Evolutionary conservation across 1,284 basidiomycete genomes (phyloP), one percentile per base, ranked within the genome.

Genomic region (Cryptococcus amylolentus): DNA sequence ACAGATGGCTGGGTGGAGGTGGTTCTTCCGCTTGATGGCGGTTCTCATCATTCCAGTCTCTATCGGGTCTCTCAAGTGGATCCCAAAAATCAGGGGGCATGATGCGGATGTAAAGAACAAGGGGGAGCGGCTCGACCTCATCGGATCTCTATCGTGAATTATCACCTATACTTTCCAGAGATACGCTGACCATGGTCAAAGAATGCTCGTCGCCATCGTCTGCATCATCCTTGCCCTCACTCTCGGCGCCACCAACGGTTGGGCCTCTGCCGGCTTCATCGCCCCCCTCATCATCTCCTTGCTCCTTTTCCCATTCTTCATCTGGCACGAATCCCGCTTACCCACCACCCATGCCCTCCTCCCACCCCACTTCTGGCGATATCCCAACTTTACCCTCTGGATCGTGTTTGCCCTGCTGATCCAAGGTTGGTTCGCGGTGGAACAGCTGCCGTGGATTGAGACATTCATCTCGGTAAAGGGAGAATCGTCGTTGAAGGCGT

Each of bases 11-110:
- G 10, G 62, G 51, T 62, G 70, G 69, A 41, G 59, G 38, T 64
- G 76, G 75, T 67, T 78, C 69, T 66, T 79, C 66, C 31, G 67
- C 48, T 12, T 77, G 62, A 27, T 79, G 62, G 52, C 75, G 59
- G 58, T 69, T 58, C 20, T 61, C n/a, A 51, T 60, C 42, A 20
- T 62, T 5, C 55, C 64, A 9, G 40, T 57, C 10, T 44, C 59
- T 6, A 5, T 66, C 6, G 52, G 58, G 41, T 65, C 62, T 35
- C 46, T 63, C 20, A 55, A 45, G 18, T 54, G 60, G 44, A 58
- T 68, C 44, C 67, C 66, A 10, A 60, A 60, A 28, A 52, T 51
- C 40, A 44, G 42, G n/a, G 58, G 59, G 31, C 54, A 44, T 43
- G 44, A 45, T 49, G 58, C 57, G 12, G 53, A 49, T 31, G 58